phyloP scores from a whole-genome alignment of 2,329 filamentous ascomycete species.

The Penicillium hordei region DNA sequence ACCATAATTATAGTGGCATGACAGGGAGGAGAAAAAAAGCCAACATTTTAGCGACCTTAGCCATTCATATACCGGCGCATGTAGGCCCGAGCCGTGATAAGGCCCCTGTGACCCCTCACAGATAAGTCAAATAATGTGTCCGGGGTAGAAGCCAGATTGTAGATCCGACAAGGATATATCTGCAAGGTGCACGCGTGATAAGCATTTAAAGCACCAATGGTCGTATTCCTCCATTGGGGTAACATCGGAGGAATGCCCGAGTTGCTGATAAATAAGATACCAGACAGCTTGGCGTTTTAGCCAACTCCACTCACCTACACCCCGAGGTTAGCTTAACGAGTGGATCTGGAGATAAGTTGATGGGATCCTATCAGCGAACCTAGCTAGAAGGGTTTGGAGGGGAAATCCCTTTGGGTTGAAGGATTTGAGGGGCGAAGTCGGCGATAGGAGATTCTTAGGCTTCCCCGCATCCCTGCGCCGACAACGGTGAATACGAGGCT shows the following conservation, averaged over 20 bases:
- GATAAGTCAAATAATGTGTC: slow-evolving; percentile 10
- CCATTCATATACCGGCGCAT: neutral
- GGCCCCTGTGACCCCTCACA: slow-evolving; percentile 7
- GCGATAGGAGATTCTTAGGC: neutral
- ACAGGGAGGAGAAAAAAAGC: neutral
- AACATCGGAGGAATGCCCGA: neutral
- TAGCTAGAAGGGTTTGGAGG: neutral
- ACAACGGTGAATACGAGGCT: neutral
- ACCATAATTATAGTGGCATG: slow-evolving; percentile 10
- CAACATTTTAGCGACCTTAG: neutral
- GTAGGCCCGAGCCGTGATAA: neutral
- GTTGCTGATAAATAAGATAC: neutral
- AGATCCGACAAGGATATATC: slow-evolving; percentile 7
- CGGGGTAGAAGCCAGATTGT: neutral
- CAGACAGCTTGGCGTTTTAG: neutral
- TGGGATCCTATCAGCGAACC: neutral
- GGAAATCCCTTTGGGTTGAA: neutral
- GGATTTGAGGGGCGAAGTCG: neutral
- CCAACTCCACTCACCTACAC: neutral
- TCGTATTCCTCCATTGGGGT: slow-evolving; percentile 1
- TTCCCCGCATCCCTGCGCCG: slow-evolving; percentile 1
- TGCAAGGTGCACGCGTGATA: slow-evolving; percentile 3
- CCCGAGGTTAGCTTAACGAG: neutral
- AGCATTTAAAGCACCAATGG: slow-evolving; percentile 9
- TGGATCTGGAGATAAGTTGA: neutral